Conservation (phyloP, 2,329 filamentous ascomycete genomes). For the Pseudogymnoascus pannorum region DNA sequence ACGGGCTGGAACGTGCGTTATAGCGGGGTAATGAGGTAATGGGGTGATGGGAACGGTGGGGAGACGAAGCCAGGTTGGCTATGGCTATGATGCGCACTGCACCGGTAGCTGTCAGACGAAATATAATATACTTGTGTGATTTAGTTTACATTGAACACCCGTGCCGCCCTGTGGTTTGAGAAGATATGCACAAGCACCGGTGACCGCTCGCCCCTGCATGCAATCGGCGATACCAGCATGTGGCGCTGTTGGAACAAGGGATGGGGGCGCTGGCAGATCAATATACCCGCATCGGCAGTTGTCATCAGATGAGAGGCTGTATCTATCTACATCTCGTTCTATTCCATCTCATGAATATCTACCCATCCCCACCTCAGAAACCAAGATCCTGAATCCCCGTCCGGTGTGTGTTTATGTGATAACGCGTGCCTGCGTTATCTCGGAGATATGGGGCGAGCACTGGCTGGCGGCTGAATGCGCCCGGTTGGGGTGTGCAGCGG, state of each 20-base stretch:
- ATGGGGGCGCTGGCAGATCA: not conserved
- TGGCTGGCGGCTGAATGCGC: conserved; percentile 2
- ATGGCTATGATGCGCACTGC: not conserved
- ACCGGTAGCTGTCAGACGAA: not conserved
- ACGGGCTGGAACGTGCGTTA: not conserved
- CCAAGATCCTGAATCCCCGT: not conserved
- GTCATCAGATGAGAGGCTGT: not conserved
- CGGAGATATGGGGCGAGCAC: not conserved
- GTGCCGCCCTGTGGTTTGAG: not conserved
- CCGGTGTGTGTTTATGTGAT: not conserved
- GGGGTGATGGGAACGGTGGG: not conserved
- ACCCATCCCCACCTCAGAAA: not conserved
- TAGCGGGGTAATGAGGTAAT: not conserved
- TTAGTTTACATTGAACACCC: not conserved
- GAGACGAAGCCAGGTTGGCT: not conserved
- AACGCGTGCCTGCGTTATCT: not conserved
- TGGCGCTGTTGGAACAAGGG: not conserved
- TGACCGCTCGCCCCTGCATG: not conserved
- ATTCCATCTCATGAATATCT: not conserved
- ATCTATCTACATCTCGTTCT: not conserved
- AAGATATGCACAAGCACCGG: not conserved
- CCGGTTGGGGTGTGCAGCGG: not conserved
- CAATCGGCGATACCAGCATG: not conserved
- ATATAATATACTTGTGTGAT: not conserved
- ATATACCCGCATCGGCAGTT: conserved; percentile 5